Conservation (phyloP, 495 filamentous ascomycete genomes). For the Poronia punctata region DNA sequence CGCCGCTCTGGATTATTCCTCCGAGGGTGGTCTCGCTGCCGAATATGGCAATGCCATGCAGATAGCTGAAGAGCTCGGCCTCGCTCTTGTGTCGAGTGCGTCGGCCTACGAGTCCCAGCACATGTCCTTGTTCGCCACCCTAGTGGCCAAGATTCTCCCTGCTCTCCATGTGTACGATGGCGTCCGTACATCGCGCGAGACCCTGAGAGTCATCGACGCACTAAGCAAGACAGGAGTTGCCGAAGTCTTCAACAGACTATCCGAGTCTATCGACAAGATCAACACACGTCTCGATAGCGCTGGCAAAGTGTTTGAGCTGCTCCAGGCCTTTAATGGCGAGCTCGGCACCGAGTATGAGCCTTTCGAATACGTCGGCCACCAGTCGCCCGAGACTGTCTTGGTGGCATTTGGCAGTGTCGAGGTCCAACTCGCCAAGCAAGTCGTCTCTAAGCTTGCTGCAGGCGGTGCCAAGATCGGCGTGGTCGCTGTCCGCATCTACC, state of each 20-base stretch:
- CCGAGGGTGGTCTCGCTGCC: constrained; percentile 61
- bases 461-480: constrained; percentile 73
- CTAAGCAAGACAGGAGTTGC: constrained; percentile 66
- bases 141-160: constrained; percentile 72
- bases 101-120: constrained; percentile 90
- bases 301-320: constrained; percentile 64
- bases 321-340: constrained; percentile 81
- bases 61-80: constrained; percentile 83
- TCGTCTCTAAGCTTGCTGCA: constrained; percentile 64
- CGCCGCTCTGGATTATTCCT: constrained; percentile 84
- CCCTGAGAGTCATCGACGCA: constrained; percentile 76
- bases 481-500: constrained; percentile 85
- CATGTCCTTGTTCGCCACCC: constrained; percentile 83
- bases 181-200: constrained; percentile 77
- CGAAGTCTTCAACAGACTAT: constrained; percentile 61
- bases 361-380: constrained; percentile 93
- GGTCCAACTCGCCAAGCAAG: constrained; percentile 74
- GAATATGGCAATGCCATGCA: constrained; percentile 80
- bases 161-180: constrained; percentile 92
- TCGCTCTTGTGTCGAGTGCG: constrained; percentile 76
- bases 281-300: constrained; percentile 69
- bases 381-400: constrained; percentile 65
- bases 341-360: constrained; percentile 86
- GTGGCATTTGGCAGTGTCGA: constrained; percentile 91
- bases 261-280: constrained; percentile 49